These are phyloP conservation scores for Microsporum ferrugineum DNA, from an alignment of 2,329 filamentous ascomycete species.

Conservation along the genomic window DNA sequence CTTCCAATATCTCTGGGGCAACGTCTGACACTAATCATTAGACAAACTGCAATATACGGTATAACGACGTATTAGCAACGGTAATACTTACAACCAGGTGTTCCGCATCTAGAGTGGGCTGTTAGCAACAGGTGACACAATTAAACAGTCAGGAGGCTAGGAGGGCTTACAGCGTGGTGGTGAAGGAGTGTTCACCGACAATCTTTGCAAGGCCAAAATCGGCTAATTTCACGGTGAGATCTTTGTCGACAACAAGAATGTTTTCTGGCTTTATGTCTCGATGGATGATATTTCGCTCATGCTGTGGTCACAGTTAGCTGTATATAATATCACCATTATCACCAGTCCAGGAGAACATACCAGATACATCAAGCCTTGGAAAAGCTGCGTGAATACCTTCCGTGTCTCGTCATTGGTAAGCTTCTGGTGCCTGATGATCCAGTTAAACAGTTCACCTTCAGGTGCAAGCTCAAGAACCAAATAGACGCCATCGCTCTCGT, in stretches of 20 bases:
- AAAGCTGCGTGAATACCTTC: slow-evolving; percentile 80
- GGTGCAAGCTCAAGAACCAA: slow-evolving; percentile 80
- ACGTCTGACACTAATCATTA: slow-evolving; percentile 48
- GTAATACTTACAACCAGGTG: slow-evolving; percentile 59
- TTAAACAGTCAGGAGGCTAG: background rate
- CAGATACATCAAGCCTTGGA: slow-evolving; percentile 88
- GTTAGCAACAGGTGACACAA: background rate
- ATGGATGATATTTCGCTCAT: slow-evolving; percentile 94
- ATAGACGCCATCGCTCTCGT: slow-evolving; percentile 82
- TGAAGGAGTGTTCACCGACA: slow-evolving; percentile 96
- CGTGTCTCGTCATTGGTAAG: slow-evolving; percentile 72
- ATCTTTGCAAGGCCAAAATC: slow-evolving; percentile 98
- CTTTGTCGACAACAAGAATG: slow-evolving; percentile 75
- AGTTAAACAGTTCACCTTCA: slow-evolving; percentile 92
- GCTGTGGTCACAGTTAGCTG: slow-evolving; percentile 35
- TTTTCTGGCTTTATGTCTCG: slow-evolving; percentile 97
- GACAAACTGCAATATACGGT: background rate
- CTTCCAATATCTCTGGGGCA: slow-evolving; percentile 85
- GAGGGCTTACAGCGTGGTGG: slow-evolving; percentile 63
- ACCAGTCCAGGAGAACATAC: slow-evolving; percentile 41
- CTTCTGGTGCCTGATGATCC: slow-evolving; percentile 83
- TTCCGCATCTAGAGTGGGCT: slow-evolving; percentile 52
- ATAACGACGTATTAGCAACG: background rate
- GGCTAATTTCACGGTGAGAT: slow-evolving; percentile 78
- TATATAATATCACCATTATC: background rate